Conservation (phyloP, 1,284 basidiomycete genomes). For the Ustilago curta region DNA sequence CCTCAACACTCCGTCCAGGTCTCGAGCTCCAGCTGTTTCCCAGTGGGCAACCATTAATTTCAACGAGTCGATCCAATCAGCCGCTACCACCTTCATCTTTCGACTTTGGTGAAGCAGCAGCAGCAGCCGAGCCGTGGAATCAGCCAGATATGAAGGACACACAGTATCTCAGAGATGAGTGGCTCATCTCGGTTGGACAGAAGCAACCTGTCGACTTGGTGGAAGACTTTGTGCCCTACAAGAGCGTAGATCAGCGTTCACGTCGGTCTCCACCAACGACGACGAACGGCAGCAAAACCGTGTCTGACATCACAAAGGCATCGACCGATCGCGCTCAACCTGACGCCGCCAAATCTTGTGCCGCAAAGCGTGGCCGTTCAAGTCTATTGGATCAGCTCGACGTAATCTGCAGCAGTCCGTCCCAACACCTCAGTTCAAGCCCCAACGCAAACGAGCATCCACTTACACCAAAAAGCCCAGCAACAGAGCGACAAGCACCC, state of each 20-base stretch:
- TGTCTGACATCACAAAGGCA: not conserved
- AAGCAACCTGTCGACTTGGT: slow-evolving; percentile 32
- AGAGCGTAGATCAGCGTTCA: too few relatives aligned
- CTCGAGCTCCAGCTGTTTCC: slow-evolving; percentile 38
- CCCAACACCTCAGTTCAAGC: slow-evolving; percentile 14
- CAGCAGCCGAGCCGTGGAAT: slow-evolving; percentile 14
- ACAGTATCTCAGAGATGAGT: slow-evolving; percentile 27
- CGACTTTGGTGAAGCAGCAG: slow-evolving; percentile 21
- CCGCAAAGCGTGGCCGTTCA: slow-evolving; percentile 12
- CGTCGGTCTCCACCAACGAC: not conserved
- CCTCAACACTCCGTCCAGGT: slow-evolving; percentile 6
- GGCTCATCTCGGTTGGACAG: slow-evolving; percentile 38
- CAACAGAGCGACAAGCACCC: slow-evolving; percentile 9
- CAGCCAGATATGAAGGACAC: slow-evolving; percentile 22
- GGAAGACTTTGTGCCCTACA: slow-evolving; percentile 1
- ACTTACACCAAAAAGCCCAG: not conserved
- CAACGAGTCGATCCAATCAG: not conserved
- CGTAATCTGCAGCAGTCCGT: slow-evolving; percentile 30
- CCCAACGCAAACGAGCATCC: not conserved
- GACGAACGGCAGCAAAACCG: not conserved
- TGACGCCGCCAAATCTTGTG: not conserved
- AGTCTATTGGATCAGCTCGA: slow-evolving; percentile 39
- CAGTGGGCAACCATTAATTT: slow-evolving; percentile 12
- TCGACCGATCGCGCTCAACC: not conserved
- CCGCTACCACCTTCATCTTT: slow-evolving; percentile 13